These are phyloP conservation scores for Paramyrothecium roridum DNA, from an alignment of 2,329 filamentous ascomycete species.

Conservation along the genomic window DNA sequence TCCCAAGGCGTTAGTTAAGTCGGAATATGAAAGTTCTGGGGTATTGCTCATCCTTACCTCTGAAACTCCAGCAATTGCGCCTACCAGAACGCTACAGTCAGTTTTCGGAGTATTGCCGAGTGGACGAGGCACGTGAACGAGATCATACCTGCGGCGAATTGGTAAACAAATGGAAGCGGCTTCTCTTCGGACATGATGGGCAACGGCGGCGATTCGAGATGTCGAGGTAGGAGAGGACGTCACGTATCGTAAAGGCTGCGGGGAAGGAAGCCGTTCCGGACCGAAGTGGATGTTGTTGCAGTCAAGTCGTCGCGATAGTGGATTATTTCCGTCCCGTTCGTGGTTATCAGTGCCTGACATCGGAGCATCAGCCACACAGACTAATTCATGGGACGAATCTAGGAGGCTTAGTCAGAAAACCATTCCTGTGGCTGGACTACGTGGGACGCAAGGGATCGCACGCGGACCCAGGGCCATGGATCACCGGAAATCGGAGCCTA, in stretches of 20 bases:
- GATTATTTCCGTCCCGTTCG: neutral
- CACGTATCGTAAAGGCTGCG: neutral
- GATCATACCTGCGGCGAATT: constrained; percentile 81
- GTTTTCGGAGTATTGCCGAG: constrained; percentile 10
- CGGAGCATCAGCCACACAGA: neutral
- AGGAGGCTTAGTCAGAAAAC: neutral
- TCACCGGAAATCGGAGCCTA: no score
- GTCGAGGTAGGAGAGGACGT: constrained; percentile 15
- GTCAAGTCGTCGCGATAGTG: neutral
- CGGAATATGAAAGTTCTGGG: constrained; percentile 12
- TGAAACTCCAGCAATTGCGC: constrained; percentile 94
- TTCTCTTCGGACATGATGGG: constrained; percentile 62
- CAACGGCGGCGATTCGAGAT: constrained; percentile 4
- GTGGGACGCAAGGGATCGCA: no score
- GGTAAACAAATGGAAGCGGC: constrained; percentile 88
- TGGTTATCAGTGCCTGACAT: neutral
- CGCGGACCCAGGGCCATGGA: no score
- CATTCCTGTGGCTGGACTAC: neutral
- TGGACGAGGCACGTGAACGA: constrained; percentile 12
- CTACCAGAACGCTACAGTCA: constrained; percentile 35
- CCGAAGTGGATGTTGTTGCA: constrained; percentile 3
- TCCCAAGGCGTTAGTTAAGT: constrained; percentile 10
- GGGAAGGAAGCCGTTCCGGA: constrained; percentile 3
- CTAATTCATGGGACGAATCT: neutral
- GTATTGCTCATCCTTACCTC: constrained; percentile 60